Percentiles rank a stretch among this genome's conserved stretches.
These are phyloP conservation scores for Cardamine occulta DNA, from an alignment of 345 rosid species.

Conservation along the genomic window DNA sequence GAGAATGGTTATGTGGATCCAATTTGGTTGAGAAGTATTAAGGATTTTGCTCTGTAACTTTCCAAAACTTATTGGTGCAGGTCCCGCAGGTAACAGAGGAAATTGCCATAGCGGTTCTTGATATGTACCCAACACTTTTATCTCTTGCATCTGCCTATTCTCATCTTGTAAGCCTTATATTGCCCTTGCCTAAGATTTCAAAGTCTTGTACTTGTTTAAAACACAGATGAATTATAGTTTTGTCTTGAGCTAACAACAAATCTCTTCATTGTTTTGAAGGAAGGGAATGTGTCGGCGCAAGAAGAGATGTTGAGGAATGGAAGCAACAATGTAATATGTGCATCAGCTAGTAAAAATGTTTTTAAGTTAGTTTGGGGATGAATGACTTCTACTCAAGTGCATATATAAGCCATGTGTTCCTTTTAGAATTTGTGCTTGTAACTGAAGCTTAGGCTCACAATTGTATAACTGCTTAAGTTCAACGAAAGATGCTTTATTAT, in stretches of 20 bases:
- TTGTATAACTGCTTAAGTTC: neutral
- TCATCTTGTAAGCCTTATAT: conserved; percentile 65
- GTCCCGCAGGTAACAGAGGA: conserved; percentile 89
- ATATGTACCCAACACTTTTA: conserved; percentile 74
- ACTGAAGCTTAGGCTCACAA: conserved; percentile 3
- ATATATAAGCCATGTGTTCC: too few species aligned
- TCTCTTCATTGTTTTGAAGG: conserved; percentile 2
- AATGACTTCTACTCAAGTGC: conserved; percentile 10
- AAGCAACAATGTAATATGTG: conserved; percentile 31
- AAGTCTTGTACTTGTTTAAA: neutral
- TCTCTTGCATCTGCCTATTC: conserved; percentile 88
- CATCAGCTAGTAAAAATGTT: conserved; percentile 36
- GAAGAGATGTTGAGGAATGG: conserved; percentile 37
- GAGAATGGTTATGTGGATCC: neutral
- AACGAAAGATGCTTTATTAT: too few species aligned
- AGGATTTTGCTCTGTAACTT: neutral
- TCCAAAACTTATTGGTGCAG: conserved; percentile 45
- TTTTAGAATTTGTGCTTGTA: neutral
- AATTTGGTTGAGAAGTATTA: neutral
- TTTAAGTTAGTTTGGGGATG: conserved; percentile 35
- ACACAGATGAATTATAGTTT: neutral
- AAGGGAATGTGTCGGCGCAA: conserved; percentile 25
- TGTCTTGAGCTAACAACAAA: neutral
- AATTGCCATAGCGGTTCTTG: conserved; percentile 68
- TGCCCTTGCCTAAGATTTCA: neutral